Percentiles rank a stretch among this genome's conserved stretches.
These are phyloP conservation scores for Ophiosphaerella korrae DNA, from an alignment of 2,329 filamentous ascomycete genomes.

Conservation along the genomic window DNA sequence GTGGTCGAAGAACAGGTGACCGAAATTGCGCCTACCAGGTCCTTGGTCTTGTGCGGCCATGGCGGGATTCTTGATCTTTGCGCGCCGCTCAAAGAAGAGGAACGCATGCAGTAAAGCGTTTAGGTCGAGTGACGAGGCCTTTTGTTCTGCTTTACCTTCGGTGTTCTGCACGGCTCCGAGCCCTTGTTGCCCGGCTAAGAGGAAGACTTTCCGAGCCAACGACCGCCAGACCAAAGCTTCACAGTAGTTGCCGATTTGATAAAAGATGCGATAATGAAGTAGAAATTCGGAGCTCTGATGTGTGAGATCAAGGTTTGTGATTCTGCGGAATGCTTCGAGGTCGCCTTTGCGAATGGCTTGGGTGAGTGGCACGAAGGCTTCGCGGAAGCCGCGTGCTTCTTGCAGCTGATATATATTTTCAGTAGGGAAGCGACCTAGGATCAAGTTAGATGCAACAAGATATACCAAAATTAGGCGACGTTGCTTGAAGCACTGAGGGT, in stretches of 20 bases:
- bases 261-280: constrained; percentile 73
- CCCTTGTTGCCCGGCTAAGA: constrained; percentile 76
- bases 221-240: constrained; percentile 85
- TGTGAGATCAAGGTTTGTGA: constrained; percentile 58
- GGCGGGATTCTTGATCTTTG: constrained; percentile 30
- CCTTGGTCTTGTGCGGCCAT: constrained; percentile 34
- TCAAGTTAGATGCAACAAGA: constrained; percentile 80
- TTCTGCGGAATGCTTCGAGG: constrained; percentile 72
- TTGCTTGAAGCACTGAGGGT: constrained; percentile 63
- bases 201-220: constrained; percentile 76
- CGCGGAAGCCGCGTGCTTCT: constrained; percentile 68
- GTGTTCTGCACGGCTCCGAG: constrained; percentile 48
- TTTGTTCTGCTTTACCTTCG: constrained; percentile 34
- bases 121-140: constrained; percentile 69
- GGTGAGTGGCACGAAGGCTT: constrained; percentile 75
- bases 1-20: constrained; percentile 56
- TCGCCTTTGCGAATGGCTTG: constrained; percentile 74
- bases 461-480: constrained; percentile 81
- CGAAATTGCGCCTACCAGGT: constrained; percentile 48
- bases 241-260: constrained; percentile 76
- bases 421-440: constrained; percentile 83
- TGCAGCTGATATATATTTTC: constrained; percentile 67
- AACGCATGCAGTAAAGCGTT: constrained; percentile 69
- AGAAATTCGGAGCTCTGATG: constrained; percentile 64
- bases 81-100: constrained; percentile 66